Evolutionary conservation across 208 protist genomes (phyloP), one percentile per base, ranked within the genome.

Genomic region (Tritrichomonas musculus): DNA sequence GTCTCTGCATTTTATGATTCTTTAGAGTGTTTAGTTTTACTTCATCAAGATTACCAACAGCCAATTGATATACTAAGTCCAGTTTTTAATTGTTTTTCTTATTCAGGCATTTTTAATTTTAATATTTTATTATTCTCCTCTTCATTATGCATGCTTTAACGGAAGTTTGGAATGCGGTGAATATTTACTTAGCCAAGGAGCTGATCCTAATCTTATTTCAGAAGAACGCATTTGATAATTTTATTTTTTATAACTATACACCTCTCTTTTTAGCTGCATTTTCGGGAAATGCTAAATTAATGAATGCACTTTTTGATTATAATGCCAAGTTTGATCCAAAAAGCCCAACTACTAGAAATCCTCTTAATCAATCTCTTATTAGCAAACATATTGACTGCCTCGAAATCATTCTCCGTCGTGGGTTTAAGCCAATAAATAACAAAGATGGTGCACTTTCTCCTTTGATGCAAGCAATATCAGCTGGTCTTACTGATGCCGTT

Each of bases 131-230:
- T 88, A 88, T 57, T 57, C 77, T 2, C 77, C 77, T 39, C 30
- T 88, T n/a, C 44, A 53, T 13, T 88, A 88, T 88, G 77, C 77
- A 57, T 88, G 77, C 22, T 44, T 60, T 39, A 57, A 53, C 57
- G 77, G 77, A 22, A 41, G 27, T 13, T 39, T 39, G n/a, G 77
- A 88, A 57, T 88, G 47, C 20, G 77, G 5, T 57, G 1, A 53
- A 53, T 88, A 88, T 30, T 17, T 88, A 2, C 41, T 88, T 2
- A 4, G 57, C 4, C 0, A 88, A 33, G 14, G 47, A 39, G 77
- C 77, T 33, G 77, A 88, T 88, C 44, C 8, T 57, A 88, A 88
- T 13, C 14, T n/a, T 33, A 3, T 82, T 30, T 49, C 77, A 39
- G 27, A 9, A 39, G 57, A n/a, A 60, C 5, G 0, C 2, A 11